Evolutionary conservation across 441 rosid species (phyloP), one percentile per base, ranked within the genome.

Genomic region (Melastoma candidum): DNA sequence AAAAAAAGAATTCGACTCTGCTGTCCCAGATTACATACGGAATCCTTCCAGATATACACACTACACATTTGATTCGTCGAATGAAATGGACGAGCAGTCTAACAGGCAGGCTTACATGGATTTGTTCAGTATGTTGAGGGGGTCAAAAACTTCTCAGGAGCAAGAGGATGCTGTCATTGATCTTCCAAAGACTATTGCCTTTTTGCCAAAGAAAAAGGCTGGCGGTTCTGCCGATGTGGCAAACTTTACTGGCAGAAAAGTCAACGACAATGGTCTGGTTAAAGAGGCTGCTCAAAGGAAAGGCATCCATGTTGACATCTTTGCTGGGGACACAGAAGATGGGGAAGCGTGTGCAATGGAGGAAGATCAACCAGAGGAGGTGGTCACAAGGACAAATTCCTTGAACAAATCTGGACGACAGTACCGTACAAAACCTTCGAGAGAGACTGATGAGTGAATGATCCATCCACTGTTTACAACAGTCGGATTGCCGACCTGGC

Each of bases 41-140:
- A 92, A 92, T 63, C 98, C 97, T 51, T 61, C 95, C 25, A 86
- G 76, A 22, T 88, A 93, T 57, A 86, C 95, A 0, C 67, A 59
- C 13, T 93, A 93, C 53, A 77, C 90, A 27, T 81, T 93, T 14
- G 88, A 79, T 54, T 71, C 77, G 13, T 48, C 71, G 0, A 62
- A 57, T 50, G 86, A 79, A 39, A 61, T 88, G 12, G 84, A 89
- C 65, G 98, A 88, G 56, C 81, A 69, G 61, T 73, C 92, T 22
- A 93, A 93, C 57, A 60, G 66, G 54, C 81, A 75, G 65, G 96
- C 95, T 24, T 93, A 69, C 63, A 54, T 71, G 78, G 95, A 84
- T 59, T 84, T 84, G 57, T 75, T 85, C 52, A 84, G 73, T 47
- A 61, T 69, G 74, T 1, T 82, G 57, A 82, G 53, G 74, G 72